Evolutionary conservation across 768 basidiomycete genomes (phyloP).

Genomic region (Pleurotus djamor): DNA sequence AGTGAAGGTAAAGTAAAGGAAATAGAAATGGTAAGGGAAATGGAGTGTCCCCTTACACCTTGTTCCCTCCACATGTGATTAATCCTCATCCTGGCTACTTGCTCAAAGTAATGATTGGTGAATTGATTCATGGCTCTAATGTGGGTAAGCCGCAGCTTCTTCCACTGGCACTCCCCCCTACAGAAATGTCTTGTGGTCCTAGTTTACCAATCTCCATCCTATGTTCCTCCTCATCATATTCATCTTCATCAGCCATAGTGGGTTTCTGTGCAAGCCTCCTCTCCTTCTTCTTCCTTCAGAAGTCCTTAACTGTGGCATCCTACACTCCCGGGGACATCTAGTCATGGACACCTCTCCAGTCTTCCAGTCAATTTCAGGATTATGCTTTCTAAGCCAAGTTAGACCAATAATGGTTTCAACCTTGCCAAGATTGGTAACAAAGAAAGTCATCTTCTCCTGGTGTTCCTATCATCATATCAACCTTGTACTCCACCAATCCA

Average conservation of each 20-base stretch:
- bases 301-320: not conserved
- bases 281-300: not conserved
- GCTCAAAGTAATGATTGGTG: not conserved
- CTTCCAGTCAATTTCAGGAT: slow-evolving; percentile 19
- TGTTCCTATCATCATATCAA: slow-evolving; percentile 17
- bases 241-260: not conserved
- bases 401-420: slow-evolving; percentile 18
- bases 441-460: slow-evolving; percentile 13
- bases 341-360: slow-evolving; percentile 16
- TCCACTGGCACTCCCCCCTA: not conserved
- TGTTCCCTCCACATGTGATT: not conserved
- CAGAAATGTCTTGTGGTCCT: not conserved
- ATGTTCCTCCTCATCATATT: not conserved
- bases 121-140: not conserved
- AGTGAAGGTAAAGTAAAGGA: no score
- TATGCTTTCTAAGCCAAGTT: slow-evolving; percentile 21
- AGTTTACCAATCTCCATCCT: not conserved
- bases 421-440: slow-evolving; percentile 16
- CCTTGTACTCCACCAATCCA: slow-evolving; percentile 15
- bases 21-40: no score
- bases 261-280: not conserved
- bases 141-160: not conserved
- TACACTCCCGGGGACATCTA: slow-evolving; percentile 14
- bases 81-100: not conserved
- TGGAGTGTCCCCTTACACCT: no score